Conservation (phyloP, 805 yeast species). For the Saccharomycopsis fibuligera region DNA sequence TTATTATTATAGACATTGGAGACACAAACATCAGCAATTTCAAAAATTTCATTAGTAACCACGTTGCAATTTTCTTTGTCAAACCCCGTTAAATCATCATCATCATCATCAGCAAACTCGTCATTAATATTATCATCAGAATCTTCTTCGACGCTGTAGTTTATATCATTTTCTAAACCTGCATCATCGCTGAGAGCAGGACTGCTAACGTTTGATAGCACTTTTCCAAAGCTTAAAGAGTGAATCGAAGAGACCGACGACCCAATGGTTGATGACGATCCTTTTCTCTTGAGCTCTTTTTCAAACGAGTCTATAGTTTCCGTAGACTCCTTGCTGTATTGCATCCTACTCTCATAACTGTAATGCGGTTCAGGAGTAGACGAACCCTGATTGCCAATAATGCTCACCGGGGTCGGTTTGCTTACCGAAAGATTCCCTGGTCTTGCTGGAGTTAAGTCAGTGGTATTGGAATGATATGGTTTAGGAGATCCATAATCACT, state of each 20-base stretch:
- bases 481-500: not conserved
- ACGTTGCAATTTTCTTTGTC: slow-evolving; percentile 1
- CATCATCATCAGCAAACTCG: not conserved
- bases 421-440: slow-evolving; percentile 8
- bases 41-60: slow-evolving; percentile 16
- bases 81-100: slow-evolving; percentile 1
- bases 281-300: slow-evolving; percentile 8
- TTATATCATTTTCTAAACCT: not conserved
- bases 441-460: slow-evolving; percentile 4
- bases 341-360: slow-evolving; percentile 9
- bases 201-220: slow-evolving; percentile 11
- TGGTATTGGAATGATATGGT: not conserved
- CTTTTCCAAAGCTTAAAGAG: slow-evolving; percentile 11
- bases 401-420: slow-evolving; percentile 11
- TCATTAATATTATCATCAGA: not conserved
- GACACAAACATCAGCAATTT: slow-evolving; percentile 32
- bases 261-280: slow-evolving; percentile 14
- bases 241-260: slow-evolving; percentile 18
- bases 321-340: slow-evolving; percentile 13
- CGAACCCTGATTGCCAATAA: not conserved
- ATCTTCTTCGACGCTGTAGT: not conserved
- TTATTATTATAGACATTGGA: slow-evolving; percentile 32
- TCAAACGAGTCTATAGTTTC: slow-evolving; percentile 18
- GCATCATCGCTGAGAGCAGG: slow-evolving; percentile 8
- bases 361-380: slow-evolving; percentile 16